Base-by-base conservation (phyloP, 31 red algal species). In the Asparagopsis taxiformis region DNA sequence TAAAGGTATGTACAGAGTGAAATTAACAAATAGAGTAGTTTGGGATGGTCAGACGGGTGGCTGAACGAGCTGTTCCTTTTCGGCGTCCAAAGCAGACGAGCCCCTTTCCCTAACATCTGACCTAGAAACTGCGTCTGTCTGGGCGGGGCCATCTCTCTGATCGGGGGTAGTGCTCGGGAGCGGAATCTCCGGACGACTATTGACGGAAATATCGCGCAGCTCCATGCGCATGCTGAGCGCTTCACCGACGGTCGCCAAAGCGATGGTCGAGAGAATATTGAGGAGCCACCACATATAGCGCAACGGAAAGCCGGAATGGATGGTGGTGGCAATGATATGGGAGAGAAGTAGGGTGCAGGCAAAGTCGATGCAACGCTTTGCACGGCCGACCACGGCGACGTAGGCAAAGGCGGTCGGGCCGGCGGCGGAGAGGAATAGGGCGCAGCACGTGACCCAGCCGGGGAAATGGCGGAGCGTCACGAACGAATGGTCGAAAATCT, bases 341-440 rank as follows among this genome's bases (percentile, higher is more conserved):
- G 68, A 77, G 43, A 89, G 31, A 33, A 79, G 68, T 8, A 80
- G 68, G 13, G 85, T 89, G 58, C 41, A 61, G 8, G 75, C 67
- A 80, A 89, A 89, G 68, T 89, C 85, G 6, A 72, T 24, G 53
- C 65, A 70, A 32, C 75, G 74, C 75, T 73, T 70, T 3, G 85
- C 85, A 37, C 85, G 85, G 25, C 86, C 75, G 0, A 90, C 86
- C 3, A 90, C 16, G 22, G 69, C 68, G 22, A 90, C 86, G 58
- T 71, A 81, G 29, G 86, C 75, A 1, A 79, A 19, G 31, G 76
- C 68, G 2, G 70, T 62, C 19, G 86, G 86, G 8, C 62, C 75
- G 39, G 32, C 32, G 13, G 86, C 86, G 38, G 84, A 79, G 46
- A 90, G 24, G 1, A 90, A 34, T 32, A 81, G 58, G 9, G 76